phyloP scores from a whole-genome alignment of 192 early-diverging fungal genomes.

The Oehlia diaphana region DNA sequence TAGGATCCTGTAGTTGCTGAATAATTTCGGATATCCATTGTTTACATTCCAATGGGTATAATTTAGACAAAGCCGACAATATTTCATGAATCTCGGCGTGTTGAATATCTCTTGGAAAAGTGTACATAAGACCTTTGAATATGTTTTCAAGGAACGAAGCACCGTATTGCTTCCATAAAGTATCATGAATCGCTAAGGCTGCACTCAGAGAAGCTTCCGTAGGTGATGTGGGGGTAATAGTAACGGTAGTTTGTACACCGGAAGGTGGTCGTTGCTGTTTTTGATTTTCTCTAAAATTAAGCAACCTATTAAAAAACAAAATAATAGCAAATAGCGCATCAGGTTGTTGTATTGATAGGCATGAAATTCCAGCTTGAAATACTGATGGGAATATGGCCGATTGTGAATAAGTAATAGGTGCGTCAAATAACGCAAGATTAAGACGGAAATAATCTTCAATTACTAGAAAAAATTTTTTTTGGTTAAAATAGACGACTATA shows the following conservation, averaged over 20 bases:
- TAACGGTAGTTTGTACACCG: conserved; percentile 24
- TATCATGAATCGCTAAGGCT: conserved; percentile 39
- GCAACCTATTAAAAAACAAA: conserved; percentile 45
- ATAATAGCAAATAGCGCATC: conserved; percentile 53
- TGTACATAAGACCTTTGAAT: conserved; percentile 57
- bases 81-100: conserved; percentile 51
- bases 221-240: conserved; percentile 15
- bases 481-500: neutral
- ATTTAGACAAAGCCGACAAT: conserved; percentile 47
- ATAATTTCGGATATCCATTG: conserved; percentile 54
- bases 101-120: conserved; percentile 55
- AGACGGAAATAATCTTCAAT: conserved; percentile 78
- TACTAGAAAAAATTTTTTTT: conserved; percentile 46
- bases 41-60: conserved; percentile 46
- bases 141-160: conserved; percentile 42
- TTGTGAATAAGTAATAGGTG: conserved; percentile 57
- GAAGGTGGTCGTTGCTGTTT: conserved; percentile 13
- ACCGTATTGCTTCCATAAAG: conserved; percentile 45
- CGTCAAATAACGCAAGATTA: conserved; percentile 48
- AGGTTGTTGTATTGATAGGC: conserved; percentile 55
- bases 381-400: conserved; percentile 54
- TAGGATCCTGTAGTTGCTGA: conserved; percentile 41
- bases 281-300: conserved; percentile 38
- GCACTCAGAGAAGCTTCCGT: conserved; percentile 24
- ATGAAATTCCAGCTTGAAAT: conserved; percentile 64